These are phyloP conservation scores for Lycium barbarum DNA, from an alignment of 257 asterid species.

Conservation along the genomic window DNA sequence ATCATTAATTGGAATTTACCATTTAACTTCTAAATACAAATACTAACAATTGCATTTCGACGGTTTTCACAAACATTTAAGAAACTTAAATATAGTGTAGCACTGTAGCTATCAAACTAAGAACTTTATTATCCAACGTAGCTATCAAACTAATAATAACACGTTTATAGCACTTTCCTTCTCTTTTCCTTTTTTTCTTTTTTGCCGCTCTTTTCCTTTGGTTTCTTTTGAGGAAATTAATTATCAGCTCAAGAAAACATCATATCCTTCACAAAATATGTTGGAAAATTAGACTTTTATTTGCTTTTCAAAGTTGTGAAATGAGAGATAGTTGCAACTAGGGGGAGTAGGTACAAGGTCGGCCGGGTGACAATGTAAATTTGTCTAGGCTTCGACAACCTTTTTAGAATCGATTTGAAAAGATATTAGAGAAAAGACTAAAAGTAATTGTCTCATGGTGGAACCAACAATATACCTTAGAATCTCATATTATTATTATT, in stretches of 20 bases:
- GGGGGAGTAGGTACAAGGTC: slow-evolving; percentile 5
- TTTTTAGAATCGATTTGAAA: slow-evolving; percentile 13
- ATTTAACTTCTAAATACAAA: no score
- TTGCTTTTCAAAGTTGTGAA: background rate
- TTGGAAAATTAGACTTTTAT: background rate
- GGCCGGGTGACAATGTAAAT: background rate
- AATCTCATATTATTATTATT: background rate
- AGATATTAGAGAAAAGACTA: background rate
- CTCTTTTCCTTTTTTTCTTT: background rate
- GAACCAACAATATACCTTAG: background rate
- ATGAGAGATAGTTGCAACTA: background rate
- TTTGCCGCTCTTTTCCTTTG: background rate
- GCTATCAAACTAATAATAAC: no score
- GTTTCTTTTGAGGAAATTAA: background rate
- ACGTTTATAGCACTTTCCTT: background rate
- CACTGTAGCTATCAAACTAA: no score
- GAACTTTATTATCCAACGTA: no score
- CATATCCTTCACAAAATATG: background rate
- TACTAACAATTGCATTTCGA: no score
- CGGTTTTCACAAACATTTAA: no score
- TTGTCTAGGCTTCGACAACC: background rate
- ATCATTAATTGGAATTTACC: no score
- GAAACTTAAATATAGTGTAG: no score
- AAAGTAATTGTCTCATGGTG: background rate
- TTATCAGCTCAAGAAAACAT: background rate